Evolutionary conservation across 805 yeast species (phyloP), one percentile per base, ranked within the genome.

Genomic region (Nadsonia fulvescens): DNA sequence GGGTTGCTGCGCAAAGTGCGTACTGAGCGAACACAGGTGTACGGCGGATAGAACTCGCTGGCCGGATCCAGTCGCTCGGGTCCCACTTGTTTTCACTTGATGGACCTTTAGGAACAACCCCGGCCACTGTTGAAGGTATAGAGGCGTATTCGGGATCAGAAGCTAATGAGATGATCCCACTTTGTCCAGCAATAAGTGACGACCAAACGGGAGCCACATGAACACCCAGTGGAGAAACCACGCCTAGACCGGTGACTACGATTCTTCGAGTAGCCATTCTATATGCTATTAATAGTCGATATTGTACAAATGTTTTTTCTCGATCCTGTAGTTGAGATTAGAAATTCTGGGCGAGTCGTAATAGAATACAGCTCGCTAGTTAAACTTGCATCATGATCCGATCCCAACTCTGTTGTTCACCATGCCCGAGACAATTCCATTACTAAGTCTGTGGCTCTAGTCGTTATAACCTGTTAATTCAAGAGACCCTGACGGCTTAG

Each of bases 221-320:
- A 5, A 69, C 68, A 0, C 95, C 96, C 3, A 89, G 51, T 0
- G 98, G 98, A 1, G 89, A 67, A 1, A 83, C 65, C 14, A 77
- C 51, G 0, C 96, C 96, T 5, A 89, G 44, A 0, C 98, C 98
- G 1, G 98, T 89, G 1, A 86, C 73, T 1, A 86, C 95, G 0
- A 86, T 93, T 48, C 93, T 53, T 32, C 56, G 47, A 8, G 35
- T 19, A 15, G 28, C 10, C 36, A 33, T 32, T 22, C 24, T 6
- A 13, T n/a, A 11, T 11, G 11, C 7, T 20, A 20, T 7, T 20
- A 7, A 7, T 13, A 20, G n/a, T 10, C n/a, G 22, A 20, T 10
- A 20, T 17, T 8, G 18, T 8, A 8, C 18, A 9, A 17, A 17
- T 17, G 8, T 17, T 17, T 17, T 17, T 6, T 23, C 11, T 16